Base-by-base conservation (phyloP, 1,139 yeast species). In the Protomyces pachydermus region DNA sequence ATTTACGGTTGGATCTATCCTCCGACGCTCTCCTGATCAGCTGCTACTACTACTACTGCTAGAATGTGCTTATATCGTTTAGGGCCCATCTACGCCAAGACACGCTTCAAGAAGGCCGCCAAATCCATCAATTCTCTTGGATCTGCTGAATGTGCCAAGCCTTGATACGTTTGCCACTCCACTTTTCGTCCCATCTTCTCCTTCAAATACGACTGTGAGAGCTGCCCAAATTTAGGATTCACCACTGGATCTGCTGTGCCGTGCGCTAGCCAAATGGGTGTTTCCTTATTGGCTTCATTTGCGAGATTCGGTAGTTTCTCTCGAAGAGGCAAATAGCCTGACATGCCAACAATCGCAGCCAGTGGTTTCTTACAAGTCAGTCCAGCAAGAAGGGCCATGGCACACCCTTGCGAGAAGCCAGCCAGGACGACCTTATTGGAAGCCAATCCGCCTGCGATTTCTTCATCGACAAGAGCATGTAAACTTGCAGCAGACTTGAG, bases 261-360 rank as follows among this genome's bases (percentile, higher is more conserved):
- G 73, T 93, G 98, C 8, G 95, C 96, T 70, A 89, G 88, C 77
- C 90, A 90, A 14, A 89, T 77, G 0, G 97, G 96, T 0, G 96
- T 88, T 3, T 64, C 57, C 38, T 52, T 54, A 48, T 56, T 57
- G 8, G 56, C 52, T 23, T 48, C 57, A 14, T 18, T 10, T 65
- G 70, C 38, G 61, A 70, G 69, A 51, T 76, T 74, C 39, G 71
- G 70, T 42, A 85, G 66, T 5, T 77, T 75, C 2, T 79, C 77
- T 48, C 76, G 76, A 66, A 84, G 78, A 1, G 93, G 86, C 67
- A 84, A 77, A 70, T 89, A 91, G 1, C 97, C 98, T 0, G 96
- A 87, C 58, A 91, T 77, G 0, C 87, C 84, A 18, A 88, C 76
- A 54, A 87, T 80, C 1, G 97, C 98, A 14, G 89, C 98, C 28